Evolutionary conservation across 1,139 yeast genomes (phyloP).

Genomic region (Candida albicans): DNA sequence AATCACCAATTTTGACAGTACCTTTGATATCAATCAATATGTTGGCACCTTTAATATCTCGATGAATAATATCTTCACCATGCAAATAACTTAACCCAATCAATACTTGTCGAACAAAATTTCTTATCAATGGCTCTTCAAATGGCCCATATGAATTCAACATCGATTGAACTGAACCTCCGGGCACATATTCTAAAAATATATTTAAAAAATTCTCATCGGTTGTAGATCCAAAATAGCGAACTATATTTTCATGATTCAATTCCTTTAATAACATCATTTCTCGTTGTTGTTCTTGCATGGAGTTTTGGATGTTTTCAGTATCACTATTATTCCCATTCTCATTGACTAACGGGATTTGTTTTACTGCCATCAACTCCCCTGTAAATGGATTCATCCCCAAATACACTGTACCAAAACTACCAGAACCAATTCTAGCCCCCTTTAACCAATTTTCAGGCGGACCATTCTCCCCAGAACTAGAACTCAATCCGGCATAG

Average conservation of each 20-base stretch:
- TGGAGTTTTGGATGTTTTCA: slow-evolving; percentile 46
- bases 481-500: slow-evolving; percentile 4
- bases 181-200: slow-evolving; percentile 92
- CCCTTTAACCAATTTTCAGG: slow-evolving; percentile 92
- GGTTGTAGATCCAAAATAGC: slow-evolving; percentile 82
- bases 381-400: slow-evolving; percentile 94
- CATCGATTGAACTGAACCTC: slow-evolving; percentile 92
- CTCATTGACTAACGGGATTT: slow-evolving; percentile 64
- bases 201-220: slow-evolving; percentile 74
- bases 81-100: slow-evolving; percentile 82
- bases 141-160: slow-evolving; percentile 84
- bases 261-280: slow-evolving; percentile 75
- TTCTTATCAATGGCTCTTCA: slow-evolving; percentile 84
- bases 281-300: slow-evolving; percentile 88
- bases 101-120: slow-evolving; percentile 79
- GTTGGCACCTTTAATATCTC: slow-evolving; percentile 94
- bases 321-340: slow-evolving; percentile 28
- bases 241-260: slow-evolving; percentile 89
- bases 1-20: slow-evolving; percentile 88
- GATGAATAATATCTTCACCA: slow-evolving; percentile 78
- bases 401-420: slow-evolving; percentile 89
- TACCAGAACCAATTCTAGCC: slow-evolving; percentile 89
- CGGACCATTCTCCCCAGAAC: slow-evolving; percentile 29
- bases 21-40: slow-evolving; percentile 88
- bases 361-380: slow-evolving; percentile 95